Base-by-base conservation (phyloP, 2,329 filamentous ascomycete genomes). In the Aureobasidium leucospermi region DNA sequence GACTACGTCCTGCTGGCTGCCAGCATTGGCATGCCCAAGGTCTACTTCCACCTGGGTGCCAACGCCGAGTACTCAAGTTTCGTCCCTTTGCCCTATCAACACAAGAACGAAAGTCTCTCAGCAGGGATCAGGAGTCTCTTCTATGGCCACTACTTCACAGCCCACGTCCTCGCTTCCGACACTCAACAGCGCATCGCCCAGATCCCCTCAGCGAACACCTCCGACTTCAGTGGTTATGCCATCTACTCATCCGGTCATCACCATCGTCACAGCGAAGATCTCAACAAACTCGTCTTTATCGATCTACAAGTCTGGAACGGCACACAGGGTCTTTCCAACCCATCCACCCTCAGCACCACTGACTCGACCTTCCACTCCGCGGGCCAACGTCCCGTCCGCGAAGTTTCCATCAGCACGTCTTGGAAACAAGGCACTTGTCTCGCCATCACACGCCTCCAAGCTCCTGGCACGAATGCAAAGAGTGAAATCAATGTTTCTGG, bases 1-100 rank as follows among this genome's bases (percentile, higher is more conserved):
- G 67, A 68, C 49, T 68, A 68, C 52, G 57, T 62, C 23, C 60
- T 68, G 32, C 53, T 64, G 19, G 62, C 53, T 15, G 65, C 65
- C 11, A 64, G 65, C 9, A 42, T 68, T 28, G 67, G 67, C 7
- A 63, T 69, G 6, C 45, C 63, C 10, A 58, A 63, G 11, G 48
- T 67, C 2, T 67, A 63, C 16, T 67, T 67, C 43, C 66, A 68
- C 36, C 57, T 62, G 16, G 63, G 60, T 9, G 58, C 60, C 23
- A 67, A 67, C 34, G 70, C 68, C 63, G 60, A 65, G 29, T 62
- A 64, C 31, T 60, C 57, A 16, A 42, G 10, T 23, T 60, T 60
- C 45, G 43, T 47, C n/a, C 58, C 36, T 1, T 5, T 48, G 8
- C 19, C 31, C 0, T 48, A 47, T 19, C 4, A 32, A n/a, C 19